phyloP scores from a whole-genome alignment of 140 eudicot species.

The Erigeron philadelphicus region DNA sequence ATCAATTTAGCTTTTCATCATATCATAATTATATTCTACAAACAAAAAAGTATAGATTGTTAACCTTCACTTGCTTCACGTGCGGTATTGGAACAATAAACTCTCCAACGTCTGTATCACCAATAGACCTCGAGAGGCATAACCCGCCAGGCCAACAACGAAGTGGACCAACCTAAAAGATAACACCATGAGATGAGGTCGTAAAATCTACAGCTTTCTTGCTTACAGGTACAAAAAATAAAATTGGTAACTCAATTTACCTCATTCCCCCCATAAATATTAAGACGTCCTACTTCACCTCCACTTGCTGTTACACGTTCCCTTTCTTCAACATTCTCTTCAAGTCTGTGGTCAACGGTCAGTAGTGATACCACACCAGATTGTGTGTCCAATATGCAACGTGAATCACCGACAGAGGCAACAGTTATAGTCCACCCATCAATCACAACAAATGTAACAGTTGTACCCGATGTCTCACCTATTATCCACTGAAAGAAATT shows the following conservation, averaged over 20 bases:
- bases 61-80: constrained; percentile 96
- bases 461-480: constrained; percentile 97
- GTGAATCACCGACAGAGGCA: constrained; percentile 95
- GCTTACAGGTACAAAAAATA: background rate
- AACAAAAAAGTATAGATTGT: background rate
- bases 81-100: constrained; percentile 94
- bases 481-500: constrained; percentile 16
- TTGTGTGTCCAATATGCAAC: constrained; percentile 93
- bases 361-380: constrained; percentile 81
- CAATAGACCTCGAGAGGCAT: constrained; percentile 92
- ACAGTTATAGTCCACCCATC: constrained; percentile 98
- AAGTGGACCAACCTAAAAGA: constrained; percentile 80
- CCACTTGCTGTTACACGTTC: constrained; percentile 96
- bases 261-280: constrained; percentile 76
- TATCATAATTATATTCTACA: background rate
- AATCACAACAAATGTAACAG: constrained; percentile 83
- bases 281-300: constrained; percentile 95
- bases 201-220: background rate
- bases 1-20: constrained; percentile 7
- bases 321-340: constrained; percentile 87
- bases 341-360: constrained; percentile 93
- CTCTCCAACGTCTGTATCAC: constrained; percentile 98
- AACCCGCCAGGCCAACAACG: constrained; percentile 99
- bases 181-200: background rate
- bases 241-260: constrained; percentile 24